These are phyloP conservation scores for Sporothrix luriei DNA, from an alignment of 2,329 filamentous ascomycete genomes.

Conservation along the genomic window DNA sequence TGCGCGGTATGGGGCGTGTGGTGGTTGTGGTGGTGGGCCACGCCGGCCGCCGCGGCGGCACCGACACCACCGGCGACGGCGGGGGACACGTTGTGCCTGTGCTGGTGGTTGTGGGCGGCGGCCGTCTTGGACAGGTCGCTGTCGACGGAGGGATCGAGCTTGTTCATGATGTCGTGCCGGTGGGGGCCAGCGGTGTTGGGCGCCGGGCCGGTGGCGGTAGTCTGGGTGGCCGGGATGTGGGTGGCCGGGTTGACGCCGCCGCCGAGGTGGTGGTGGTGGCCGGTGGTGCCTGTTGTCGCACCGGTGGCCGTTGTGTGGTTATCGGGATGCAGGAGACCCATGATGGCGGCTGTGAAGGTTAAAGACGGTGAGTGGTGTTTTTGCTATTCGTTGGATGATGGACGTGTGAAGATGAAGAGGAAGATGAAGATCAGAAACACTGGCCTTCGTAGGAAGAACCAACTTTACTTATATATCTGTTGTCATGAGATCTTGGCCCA, in stretches of 20 bases:
- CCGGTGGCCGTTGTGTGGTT: conserved; percentile 14
- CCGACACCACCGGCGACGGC: conserved; percentile 9
- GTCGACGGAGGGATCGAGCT: conserved; percentile 48
- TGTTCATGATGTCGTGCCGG: conserved; percentile 47
- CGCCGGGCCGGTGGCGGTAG: conserved; percentile 38
- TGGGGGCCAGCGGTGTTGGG: conserved; percentile 50
- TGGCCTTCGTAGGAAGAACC: not conserved
- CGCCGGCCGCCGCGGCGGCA: conserved; percentile 10
- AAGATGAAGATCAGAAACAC: not conserved
- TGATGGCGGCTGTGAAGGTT: conserved; percentile 21
- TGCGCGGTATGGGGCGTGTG: conserved; percentile 14
- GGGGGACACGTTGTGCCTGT: conserved; percentile 11
- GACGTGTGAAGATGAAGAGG: not conserved
- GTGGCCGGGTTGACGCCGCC: conserved; percentile 27
- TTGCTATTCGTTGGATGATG: not conserved
- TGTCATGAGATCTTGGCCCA: not conserved
- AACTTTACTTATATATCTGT: not conserved
- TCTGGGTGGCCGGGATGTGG: conserved; percentile 29
- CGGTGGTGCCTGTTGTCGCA: not conserved
- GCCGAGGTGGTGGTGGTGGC: not conserved
- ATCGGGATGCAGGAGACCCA: conserved; percentile 31
- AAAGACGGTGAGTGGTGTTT: not conserved
- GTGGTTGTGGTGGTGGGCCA: conserved; percentile 28
- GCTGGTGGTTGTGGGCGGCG: not conserved
- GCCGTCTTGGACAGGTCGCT: conserved; percentile 38